phyloP scores from a whole-genome alignment of 805 yeast genomes.

The Wickerhamiella musiphila region DNA sequence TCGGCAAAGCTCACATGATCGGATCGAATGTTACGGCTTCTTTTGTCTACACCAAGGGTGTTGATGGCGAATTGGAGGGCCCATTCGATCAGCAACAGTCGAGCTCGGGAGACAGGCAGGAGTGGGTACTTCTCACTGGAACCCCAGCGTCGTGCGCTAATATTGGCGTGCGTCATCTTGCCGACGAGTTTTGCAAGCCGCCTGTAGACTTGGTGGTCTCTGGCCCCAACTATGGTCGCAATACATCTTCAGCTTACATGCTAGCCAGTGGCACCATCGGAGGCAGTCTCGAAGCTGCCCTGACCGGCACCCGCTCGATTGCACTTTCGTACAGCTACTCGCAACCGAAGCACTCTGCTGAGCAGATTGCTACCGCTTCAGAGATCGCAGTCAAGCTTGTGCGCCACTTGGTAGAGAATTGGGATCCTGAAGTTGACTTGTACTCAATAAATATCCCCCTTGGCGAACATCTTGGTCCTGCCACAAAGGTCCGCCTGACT shows the following conservation, averaged over 20 bases:
- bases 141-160: conserved; percentile 96
- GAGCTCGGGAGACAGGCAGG: conserved; percentile 29
- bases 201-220: conserved; percentile 76
- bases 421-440: conserved; percentile 46
- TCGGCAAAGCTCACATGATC: conserved; percentile 82
- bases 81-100: conserved; percentile 14
- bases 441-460: conserved; percentile 79
- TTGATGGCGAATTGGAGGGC: conserved; percentile 4
- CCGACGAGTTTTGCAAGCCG: conserved; percentile 29
- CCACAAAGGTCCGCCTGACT: conserved; percentile 51
- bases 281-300: conserved; percentile 86
- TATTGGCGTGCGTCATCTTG: conserved; percentile 57
- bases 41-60: conserved; percentile 14
- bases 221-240: conserved; percentile 94
- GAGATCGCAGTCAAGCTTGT: conserved; percentile 47
- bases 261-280: conserved; percentile 92
- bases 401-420: conserved; percentile 36
- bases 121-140: conserved; percentile 55
- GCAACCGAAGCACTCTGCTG: conserved; percentile 30
- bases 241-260: conserved; percentile 74
- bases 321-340: conserved; percentile 79
- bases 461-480: conserved; percentile 31
- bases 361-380: conserved; percentile 46
- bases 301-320: conserved; percentile 43
- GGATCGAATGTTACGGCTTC: conserved; percentile 37